Base-by-base conservation (phyloP, 176 grass and related monocot genomes). In the Ampelocalamus luodianensis region DNA sequence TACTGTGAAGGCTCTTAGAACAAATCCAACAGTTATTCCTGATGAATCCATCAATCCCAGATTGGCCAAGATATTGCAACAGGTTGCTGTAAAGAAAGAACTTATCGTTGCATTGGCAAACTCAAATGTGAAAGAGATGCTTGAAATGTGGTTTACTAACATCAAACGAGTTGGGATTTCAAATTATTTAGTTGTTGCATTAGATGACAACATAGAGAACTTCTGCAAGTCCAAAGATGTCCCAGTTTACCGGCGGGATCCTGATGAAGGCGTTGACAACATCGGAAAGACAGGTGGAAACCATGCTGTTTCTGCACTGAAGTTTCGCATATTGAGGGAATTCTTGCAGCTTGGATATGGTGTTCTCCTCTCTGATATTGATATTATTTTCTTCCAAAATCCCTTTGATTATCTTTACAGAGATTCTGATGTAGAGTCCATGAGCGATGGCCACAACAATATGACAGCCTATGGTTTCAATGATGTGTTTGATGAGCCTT, bases 321-420 rank as follows among this genome's bases (percentile, higher is more conserved):
- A 99, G 84, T 99, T 99, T 65, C 87, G 76, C 29, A 86, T 99
- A 62, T 83, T 99, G 78, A 92, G 97, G 61, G 93, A 99, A 86
- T 99, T 99, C 88, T 89, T 99, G 81, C 97, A 94, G 79, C 89
- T 99, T 76, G 93, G 97, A n/a, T 96, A 99, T 66, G 89, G 93
- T 71, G 88, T 99, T 80, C 91, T 99, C 43, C 83, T 96, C 66
- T 96, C 97, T 7, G 97, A 99, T 86, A 85, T 99, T 8, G 97
- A 99, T 88, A 96, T 96, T 80, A 79, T 99, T 81, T 94, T 94
- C 82, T 89, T 99, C 71, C 97, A 94, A 51, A 99, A 99, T 66
- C 97, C 97, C 11, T 99, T 99, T 76, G 71, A 94, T 72, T 71
- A 96, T 85, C 90, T 99, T 67, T 96, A 96, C 84, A 89, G 93